A percentile compares a stretch with the other conserved stretches of the same genome.
These are phyloP conservation scores for Tetrapyrgos nigripes DNA, from an alignment of 1,284 basidiomycete species.

Conservation along the genomic window DNA sequence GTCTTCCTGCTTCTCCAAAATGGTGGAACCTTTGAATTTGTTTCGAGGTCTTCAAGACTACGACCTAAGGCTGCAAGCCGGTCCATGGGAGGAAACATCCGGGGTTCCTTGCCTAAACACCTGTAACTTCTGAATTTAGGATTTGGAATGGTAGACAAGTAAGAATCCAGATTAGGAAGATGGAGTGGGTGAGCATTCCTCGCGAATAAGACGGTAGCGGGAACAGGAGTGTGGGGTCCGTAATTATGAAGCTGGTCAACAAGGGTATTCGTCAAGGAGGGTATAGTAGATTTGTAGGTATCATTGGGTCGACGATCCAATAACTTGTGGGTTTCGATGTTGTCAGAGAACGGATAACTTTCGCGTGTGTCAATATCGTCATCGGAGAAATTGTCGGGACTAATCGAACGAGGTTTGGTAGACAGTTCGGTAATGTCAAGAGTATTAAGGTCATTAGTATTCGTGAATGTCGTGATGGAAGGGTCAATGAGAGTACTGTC, in stretches of 20 bases:
- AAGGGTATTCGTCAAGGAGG: constrained; percentile 12
- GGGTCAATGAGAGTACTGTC: not conserved
- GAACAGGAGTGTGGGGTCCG: constrained; percentile 52
- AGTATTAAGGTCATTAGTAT: constrained; percentile 22
- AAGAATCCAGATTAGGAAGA: constrained; percentile 64
- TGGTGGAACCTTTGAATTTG: constrained; percentile 53
- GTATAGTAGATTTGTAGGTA: not conserved
- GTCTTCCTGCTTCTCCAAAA: constrained; percentile 61
- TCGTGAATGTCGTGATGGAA: constrained; percentile 20
- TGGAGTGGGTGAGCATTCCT: constrained; percentile 60
- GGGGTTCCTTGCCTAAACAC: constrained; percentile 21
- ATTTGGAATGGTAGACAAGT: constrained; percentile 53
- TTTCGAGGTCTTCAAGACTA: constrained; percentile 64
- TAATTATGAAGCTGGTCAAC: constrained; percentile 9
- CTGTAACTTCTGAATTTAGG: constrained; percentile 40
- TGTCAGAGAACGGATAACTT: not conserved
- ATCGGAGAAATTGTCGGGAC: not conserved
- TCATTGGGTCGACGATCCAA: not conserved
- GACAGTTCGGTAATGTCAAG: constrained; percentile 23
- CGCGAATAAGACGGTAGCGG: constrained; percentile 61
- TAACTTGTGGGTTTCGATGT: constrained; percentile 7
- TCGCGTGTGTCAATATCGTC: constrained; percentile 3
- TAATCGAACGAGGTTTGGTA: not conserved
- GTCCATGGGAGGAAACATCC: constrained; percentile 71
- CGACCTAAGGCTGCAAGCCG: constrained; percentile 51